A percentile compares a stretch with the other conserved stretches of the same genome.
These are phyloP conservation scores for Penicillium capsulatum DNA, from an alignment of 2,329 filamentous ascomycete species.

Conservation along the genomic window DNA sequence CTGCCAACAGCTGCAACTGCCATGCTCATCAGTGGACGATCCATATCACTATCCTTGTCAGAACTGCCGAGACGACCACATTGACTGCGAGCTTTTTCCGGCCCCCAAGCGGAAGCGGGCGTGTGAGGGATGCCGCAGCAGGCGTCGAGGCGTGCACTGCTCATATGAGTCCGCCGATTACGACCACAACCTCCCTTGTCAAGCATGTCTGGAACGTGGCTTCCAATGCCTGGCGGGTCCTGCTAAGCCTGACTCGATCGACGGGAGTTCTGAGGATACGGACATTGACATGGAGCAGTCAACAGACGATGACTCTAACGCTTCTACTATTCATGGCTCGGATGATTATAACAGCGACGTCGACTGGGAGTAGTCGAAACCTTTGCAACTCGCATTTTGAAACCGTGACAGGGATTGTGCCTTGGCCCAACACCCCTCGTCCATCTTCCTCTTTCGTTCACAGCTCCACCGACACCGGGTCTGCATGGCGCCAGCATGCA, in stretches of 20 bases:
- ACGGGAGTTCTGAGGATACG: no score
- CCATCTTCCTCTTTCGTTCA: no score
- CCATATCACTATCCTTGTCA: constrained; percentile 36
- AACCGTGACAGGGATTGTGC: no score
- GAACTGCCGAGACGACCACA: constrained; percentile 27
- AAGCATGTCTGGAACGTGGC: constrained; percentile 26
- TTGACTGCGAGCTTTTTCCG: constrained; percentile 36
- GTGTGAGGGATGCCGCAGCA: constrained; percentile 33
- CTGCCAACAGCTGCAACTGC: constrained; percentile 27
- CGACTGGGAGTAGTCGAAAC: no score
- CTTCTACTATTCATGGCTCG: no score
- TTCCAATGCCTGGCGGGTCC: constrained; percentile 39
- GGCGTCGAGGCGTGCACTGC: constrained; percentile 23
- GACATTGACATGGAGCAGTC: no score
- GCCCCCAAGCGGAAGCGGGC: constrained; percentile 30
- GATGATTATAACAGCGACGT: no score
- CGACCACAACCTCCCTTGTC: constrained; percentile 28
- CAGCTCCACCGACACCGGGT: no score
- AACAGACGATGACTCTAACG: no score
- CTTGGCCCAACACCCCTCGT: no score
- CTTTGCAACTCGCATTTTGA: no score
- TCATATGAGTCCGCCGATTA: constrained; percentile 31
- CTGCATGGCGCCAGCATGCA: no score
- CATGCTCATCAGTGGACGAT: constrained; percentile 35
- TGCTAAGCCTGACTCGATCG: constrained; percentile 8